phyloP scores from a whole-genome alignment of 2,329 filamentous ascomycete genomes.

The Xylogone sp. region DNA sequence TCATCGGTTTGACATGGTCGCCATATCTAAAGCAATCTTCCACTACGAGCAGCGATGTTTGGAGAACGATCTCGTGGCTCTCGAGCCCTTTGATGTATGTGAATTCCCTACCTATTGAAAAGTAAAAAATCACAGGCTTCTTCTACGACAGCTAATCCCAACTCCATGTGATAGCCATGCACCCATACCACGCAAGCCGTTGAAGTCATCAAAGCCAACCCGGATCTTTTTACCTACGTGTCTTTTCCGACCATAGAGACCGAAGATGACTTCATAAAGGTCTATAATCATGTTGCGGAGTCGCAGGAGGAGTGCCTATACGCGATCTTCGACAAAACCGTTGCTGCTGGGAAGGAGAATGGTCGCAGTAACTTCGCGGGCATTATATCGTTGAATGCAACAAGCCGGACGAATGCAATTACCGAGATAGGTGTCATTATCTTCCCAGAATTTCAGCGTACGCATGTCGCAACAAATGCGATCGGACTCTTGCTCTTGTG shows the following conservation, averaged over 20 bases:
- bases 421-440: background rate
- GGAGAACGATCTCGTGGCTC: background rate
- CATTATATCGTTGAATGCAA: background rate
- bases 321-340: background rate
- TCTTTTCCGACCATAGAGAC: background rate
- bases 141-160: background rate
- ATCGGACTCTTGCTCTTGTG: background rate
- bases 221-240: background rate
- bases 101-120: background rate
- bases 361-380: background rate
- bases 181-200: background rate
- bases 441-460: background rate
- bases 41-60: background rate
- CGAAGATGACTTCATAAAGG: background rate
- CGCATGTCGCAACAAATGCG: background rate
- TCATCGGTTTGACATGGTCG: too few relatives aligned
- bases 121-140: too few relatives aligned
- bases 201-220: background rate
- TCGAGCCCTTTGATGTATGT: background rate
- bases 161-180: background rate
- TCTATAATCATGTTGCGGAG: background rate
- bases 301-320: background rate
- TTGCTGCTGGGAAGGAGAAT: background rate
- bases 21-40: background rate
- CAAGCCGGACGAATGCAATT: background rate